phyloP scores from a whole-genome alignment of 2,329 filamentous ascomycete genomes.

The Uncinocarpus reesii region DNA sequence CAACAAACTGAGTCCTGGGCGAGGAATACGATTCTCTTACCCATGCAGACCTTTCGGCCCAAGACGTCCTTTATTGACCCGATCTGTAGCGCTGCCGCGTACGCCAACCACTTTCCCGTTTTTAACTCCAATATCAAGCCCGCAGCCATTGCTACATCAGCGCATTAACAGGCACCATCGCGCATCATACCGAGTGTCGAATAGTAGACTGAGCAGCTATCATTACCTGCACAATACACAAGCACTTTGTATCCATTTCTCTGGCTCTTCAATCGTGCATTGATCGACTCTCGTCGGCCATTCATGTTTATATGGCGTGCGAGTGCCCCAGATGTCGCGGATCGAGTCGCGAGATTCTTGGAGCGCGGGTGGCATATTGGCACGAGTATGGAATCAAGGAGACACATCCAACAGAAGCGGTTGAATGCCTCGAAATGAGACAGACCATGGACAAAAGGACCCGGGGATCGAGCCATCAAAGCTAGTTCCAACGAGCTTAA shows the following conservation, averaged over 20 bases:
- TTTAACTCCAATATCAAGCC: conserved; percentile 30
- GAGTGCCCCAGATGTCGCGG: conserved; percentile 26
- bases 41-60: conserved; percentile 30
- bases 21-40: conserved; percentile 15
- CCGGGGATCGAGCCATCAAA: too few species aligned
- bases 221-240: conserved; percentile 32
- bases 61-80: conserved; percentile 30
- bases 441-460: too few species aligned
- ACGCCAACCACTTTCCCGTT: conserved; percentile 31
- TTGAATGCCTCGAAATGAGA: too few species aligned
- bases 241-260: conserved; percentile 33
- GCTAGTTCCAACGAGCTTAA: too few species aligned
- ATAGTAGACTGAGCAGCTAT: neutral
- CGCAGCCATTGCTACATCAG: conserved; percentile 28
- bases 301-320: conserved; percentile 28
- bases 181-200: neutral
- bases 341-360: conserved; percentile 24
- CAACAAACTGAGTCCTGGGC: neutral
- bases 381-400: too few species aligned
- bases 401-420: too few species aligned
- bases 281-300: conserved; percentile 29
- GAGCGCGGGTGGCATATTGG: neutral
- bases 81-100: conserved; percentile 25
- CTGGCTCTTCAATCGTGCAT: conserved; percentile 25
- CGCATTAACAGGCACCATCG: neutral